phyloP scores from a whole-genome alignment of 768 basidiomycete species.

The Suillus plorans region DNA sequence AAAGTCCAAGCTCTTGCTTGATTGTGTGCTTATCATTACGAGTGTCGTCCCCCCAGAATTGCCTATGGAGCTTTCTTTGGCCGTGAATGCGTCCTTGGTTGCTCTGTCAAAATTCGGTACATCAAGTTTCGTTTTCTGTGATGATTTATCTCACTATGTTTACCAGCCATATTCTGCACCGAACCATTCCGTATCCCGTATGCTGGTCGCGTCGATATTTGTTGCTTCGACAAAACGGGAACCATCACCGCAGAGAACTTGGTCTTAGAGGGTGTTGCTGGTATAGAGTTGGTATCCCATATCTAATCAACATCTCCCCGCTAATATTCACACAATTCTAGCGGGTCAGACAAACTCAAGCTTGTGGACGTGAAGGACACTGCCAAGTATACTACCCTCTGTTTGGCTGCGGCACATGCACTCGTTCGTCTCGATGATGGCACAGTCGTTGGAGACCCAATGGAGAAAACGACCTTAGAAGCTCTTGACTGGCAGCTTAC shows the following conservation, averaged over 20 bases:
- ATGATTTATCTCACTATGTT: constrained; percentile 1
- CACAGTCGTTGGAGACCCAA: constrained; percentile 93
- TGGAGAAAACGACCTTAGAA: constrained; percentile 96
- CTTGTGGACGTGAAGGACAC: constrained; percentile 81
- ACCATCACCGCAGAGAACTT: constrained; percentile 97
- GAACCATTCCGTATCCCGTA: constrained; percentile 98
- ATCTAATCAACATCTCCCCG: background rate
- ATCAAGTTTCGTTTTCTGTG: constrained; percentile 25
- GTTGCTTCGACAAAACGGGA: constrained; percentile 99
- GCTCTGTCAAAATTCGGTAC: constrained; percentile 89
- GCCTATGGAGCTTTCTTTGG: constrained; percentile 96
- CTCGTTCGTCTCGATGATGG: constrained; percentile 94
- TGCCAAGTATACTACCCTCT: constrained; percentile 74
- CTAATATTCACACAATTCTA: constrained; percentile 26
- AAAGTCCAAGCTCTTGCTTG: constrained; percentile 91
- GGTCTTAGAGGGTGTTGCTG: constrained; percentile 91
- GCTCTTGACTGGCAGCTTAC: constrained; percentile 85
- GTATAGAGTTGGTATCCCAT: constrained; percentile 70
- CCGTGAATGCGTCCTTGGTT: constrained; percentile 93
- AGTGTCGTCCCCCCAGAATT: constrained; percentile 97
- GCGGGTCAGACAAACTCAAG: constrained; percentile 56
- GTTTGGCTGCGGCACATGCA: constrained; percentile 93
- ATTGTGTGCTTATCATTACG: constrained; percentile 95
- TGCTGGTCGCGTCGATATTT: constrained; percentile 95
- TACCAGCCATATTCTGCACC: constrained; percentile 93